phyloP scores from a whole-genome alignment of 129 eudicot species.

The Chrysanthemum seticuspe region DNA sequence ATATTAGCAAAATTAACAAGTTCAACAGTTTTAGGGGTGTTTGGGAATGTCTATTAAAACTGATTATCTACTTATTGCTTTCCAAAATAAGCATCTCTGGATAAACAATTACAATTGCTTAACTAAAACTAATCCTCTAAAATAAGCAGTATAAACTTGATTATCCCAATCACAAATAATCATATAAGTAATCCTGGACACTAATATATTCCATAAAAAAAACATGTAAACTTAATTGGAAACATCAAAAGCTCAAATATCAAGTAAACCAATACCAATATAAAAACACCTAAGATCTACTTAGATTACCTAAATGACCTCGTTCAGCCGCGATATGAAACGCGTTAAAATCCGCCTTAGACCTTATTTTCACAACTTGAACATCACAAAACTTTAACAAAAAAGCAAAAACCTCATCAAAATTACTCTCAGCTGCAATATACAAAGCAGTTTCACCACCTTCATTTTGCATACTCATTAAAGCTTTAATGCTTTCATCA shows the following conservation, averaged over 20 bases:
- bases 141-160: too few species aligned
- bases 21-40: background rate
- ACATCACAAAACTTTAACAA: slow-evolving; percentile 68
- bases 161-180: background rate
- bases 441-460: slow-evolving; percentile 77
- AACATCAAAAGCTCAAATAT: slow-evolving; percentile 14
- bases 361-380: slow-evolving; percentile 50
- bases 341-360: slow-evolving; percentile 67
- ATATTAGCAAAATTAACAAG: background rate
- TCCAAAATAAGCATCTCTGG: too few species aligned
- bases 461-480: slow-evolving; percentile 68
- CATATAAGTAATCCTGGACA: background rate
- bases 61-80: too few species aligned
- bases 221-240: background rate
- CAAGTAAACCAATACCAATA: background rate
- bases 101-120: too few species aligned
- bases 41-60: too few species aligned
- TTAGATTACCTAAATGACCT: slow-evolving; percentile 68
- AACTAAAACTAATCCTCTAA: too few species aligned
- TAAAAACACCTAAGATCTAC: background rate
- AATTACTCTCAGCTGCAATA: slow-evolving; percentile 64
- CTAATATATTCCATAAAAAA: background rate
- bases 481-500: slow-evolving; percentile 37
- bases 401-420: slow-evolving; percentile 45
- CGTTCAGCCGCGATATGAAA: slow-evolving; percentile 78